Evolutionary conservation across 257 asterid genomes (phyloP).

Genomic region (Capsicum rhomboideum): DNA sequence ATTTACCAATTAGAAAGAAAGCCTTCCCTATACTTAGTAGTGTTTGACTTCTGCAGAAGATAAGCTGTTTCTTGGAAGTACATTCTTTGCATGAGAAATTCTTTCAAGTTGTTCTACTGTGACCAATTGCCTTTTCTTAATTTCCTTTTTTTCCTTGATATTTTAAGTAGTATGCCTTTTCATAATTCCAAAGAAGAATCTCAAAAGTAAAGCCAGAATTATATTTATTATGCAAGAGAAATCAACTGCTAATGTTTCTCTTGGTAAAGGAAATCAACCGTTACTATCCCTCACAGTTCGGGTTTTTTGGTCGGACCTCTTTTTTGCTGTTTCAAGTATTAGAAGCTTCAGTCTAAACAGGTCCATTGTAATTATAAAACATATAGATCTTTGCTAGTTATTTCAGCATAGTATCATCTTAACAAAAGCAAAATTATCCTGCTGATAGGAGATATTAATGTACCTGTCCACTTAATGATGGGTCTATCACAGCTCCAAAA

Average conservation of each 20-base stretch:
- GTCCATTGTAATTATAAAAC: neutral
- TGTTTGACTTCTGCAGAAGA: neutral
- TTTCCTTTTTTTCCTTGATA: neutral
- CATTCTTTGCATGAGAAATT: neutral
- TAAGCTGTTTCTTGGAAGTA: neutral
- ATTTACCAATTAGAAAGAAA: neutral
- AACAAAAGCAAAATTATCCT: neutral
- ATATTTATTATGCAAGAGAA: too few species aligned
- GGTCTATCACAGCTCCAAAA: conserved; percentile 91
- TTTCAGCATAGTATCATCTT: neutral
- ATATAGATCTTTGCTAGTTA: neutral
- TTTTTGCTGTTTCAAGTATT: neutral
- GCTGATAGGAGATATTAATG: neutral
- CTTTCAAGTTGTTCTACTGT: neutral
- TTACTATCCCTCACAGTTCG: neutral
- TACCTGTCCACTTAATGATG: conserved; percentile 89
- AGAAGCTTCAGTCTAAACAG: neutral
- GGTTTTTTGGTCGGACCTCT: neutral
- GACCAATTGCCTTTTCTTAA: neutral
- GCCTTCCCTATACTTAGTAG: neutral
- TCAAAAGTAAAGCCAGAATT: neutral
- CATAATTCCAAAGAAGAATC: neutral
- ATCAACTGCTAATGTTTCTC: neutral
- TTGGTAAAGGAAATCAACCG: neutral
- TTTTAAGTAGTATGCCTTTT: neutral